Base-by-base conservation (phyloP, 306 rosid species). In the Potentilla sterilis region DNA sequence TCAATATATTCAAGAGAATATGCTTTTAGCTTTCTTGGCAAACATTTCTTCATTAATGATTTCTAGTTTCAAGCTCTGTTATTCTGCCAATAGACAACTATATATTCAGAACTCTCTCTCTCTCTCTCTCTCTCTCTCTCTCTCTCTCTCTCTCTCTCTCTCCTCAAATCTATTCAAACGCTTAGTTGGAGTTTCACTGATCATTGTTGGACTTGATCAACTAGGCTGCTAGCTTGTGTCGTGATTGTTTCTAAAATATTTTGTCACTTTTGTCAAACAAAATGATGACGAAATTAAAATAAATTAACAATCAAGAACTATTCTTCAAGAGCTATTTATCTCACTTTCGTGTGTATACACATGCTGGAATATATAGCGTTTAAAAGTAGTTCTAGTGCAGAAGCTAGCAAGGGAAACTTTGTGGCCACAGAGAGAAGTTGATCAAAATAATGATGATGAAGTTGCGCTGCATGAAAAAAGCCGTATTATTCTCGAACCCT, bases 401-500 rank as follows among this genome's bases (percentile, higher is more conserved):
- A 82, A 44, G 13, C 65, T 32, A 32, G 67, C 3, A 40, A 76
- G 82, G 89, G 84, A 79, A 86, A 44, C 34, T 46, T 35, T 64
- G 75, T 57, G 68, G 71, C 34, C n/a, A 13, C n/a, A 62, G 67
- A 38, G 46, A 32, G 61, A 48, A 69, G 54, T 24, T 14, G 15
- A 42, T 66, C 22, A 5, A 57, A 16, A 57, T 7, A 24, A 54
- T 24, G 67, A 58, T 57, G 68, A 73, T 40, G 22, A 3, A n/a
- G 61, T 51, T 63, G 49, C 62, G 24, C 71, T 32, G 66, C 52
- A 49, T 38, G 65, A 49, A 68, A 81, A 87, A 87, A 82, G 87
- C 83, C 81, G 79, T 71, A 69, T 80, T 77, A 69, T 78, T 78
- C 78, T 83, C 77, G 75, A 85, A 74, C 82, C 64, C 81, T 84